Base-by-base conservation (phyloP, 1,139 yeast genomes). In the Suhomyces chickasaworum region DNA sequence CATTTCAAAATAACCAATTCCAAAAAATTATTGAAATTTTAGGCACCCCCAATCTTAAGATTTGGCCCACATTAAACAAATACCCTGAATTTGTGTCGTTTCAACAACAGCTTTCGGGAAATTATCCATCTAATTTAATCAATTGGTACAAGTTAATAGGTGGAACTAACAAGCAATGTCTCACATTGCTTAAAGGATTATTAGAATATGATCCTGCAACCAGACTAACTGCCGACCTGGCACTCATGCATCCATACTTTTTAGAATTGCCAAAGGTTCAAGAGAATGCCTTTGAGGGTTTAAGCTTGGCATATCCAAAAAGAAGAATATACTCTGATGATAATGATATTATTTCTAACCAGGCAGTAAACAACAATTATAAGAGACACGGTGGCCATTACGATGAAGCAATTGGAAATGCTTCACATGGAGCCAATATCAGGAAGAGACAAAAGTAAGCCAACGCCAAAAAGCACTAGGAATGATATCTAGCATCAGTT, bases 1-100 rank as follows among this genome's bases (percentile, higher is more conserved):
- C 98, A 3, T 93, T 93, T 64, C 99, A 93, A 65, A 83, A 87
- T 47, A 91, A 88, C 60, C 99, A 93, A 68, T 78, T 91, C 61
- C 87, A 88, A 57, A 90, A 90, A 61, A 91, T 93, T 22, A 73
- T 93, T 29, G 98, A 93, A 63, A 86, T 93, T 15, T 68, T 93
- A 54, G 99, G 99, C 0, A 82, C 95, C 0, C 99, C 99, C 0
- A 81, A 81, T 3, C 63, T 73, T 3, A 80, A 82, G 18, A 77
- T 71, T 38, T 93, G 99, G 99, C 87, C 93, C 0, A 75, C 85
- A 21, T 66, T 93, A 37, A 73, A 76, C 41, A 84, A 84, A 53
- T 90, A 89, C 60, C 99, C 99, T 0, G 99, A 93, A 58, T 93
- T 78, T 61, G 76, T 76, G 16, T 80, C 89, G 17, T 72, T 73